Base-by-base conservation (phyloP, 306 rosid species). In the Cotoneaster glaucophyllus region DNA sequence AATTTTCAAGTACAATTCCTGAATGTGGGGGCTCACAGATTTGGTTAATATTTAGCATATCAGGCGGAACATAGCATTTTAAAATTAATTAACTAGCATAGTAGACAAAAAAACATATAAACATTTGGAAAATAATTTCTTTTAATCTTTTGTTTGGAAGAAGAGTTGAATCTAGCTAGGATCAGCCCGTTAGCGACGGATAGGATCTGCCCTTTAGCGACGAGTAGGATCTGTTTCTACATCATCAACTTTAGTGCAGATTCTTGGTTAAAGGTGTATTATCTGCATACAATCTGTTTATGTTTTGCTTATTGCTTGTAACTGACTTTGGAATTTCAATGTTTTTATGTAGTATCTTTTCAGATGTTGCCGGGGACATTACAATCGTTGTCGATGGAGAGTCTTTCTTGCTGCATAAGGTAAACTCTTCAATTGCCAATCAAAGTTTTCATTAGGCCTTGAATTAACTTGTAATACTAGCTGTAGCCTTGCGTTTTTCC, bases 341-440 rank as follows among this genome's bases (percentile, higher is more conserved):
- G 69, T 80, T 48, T 54, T 54, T 8, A 11, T 31, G 79, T 78
- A 93, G 98, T 53, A 91, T 93, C 78, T 93, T 93, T 84, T 89
- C 97, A 63, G 98, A 90, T 83, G 96, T 93, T 73, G 95, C 98
- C 50, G 97, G 95, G 45, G 98, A 93, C 83, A 88, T 93, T 53
- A 93, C 93, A 70, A 83, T 93, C 39, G 84, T 85, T 1, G 90
- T 88, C 54, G 90, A 88, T 84, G 97, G 96, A 31, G 93, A 93
- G 64, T 86, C 96, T 50, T 93, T 93, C 87, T 87, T 93, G 63
- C 86, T 90, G 52, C 98, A 93, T 52, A 93, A 90, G 98, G 98
- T 93, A 82, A 63, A 57, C n/a, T 68, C 50, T 18, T 59, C 65
- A 37, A 74, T 71, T 37, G 41, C 41, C 41, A 37, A 37, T 37